Conservation (phyloP, 345 rosid genomes). For the Hibiscus tridactylites region DNA sequence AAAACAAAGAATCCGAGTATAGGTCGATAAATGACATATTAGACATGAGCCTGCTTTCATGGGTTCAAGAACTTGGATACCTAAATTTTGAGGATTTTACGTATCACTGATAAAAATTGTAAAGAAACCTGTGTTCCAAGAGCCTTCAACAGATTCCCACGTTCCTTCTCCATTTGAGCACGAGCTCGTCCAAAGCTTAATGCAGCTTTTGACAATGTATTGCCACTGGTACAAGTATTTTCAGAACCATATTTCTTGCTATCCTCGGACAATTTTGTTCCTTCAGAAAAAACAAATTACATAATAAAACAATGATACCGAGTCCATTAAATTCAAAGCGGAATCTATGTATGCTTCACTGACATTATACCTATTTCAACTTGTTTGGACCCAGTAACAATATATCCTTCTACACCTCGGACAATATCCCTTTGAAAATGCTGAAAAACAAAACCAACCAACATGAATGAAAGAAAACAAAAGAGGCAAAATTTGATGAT, state of each 20-base stretch:
- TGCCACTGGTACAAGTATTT: slow-evolving; percentile 82
- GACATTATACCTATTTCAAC: slow-evolving; percentile 65
- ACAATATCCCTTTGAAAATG: slow-evolving; percentile 90
- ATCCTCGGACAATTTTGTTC: slow-evolving; percentile 79
- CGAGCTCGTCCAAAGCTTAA: slow-evolving; percentile 54
- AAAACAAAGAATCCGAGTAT: neutral
- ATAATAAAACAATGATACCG: slow-evolving; percentile 4
- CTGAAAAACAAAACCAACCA: slow-evolving; percentile 31
- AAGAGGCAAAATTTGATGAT: neutral
- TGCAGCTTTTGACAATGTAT: slow-evolving; percentile 70
- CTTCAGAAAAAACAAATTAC: slow-evolving; percentile 26
- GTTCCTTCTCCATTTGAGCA: slow-evolving; percentile 85
- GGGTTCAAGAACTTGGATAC: neutral
- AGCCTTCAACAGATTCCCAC: slow-evolving; percentile 68
- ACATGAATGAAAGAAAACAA: neutral
- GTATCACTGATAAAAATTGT: neutral
- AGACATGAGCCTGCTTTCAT: neutral
- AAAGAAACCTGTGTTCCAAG: slow-evolving; percentile 76
- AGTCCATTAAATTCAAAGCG: neutral
- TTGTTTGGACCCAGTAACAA: slow-evolving; percentile 81
- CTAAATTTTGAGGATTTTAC: neutral
- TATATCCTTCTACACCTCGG: slow-evolving; percentile 88
- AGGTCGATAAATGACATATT: neutral
- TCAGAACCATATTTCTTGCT: slow-evolving; percentile 81
- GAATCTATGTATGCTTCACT: neutral